Conservation (phyloP, 1,139 yeast genomes). For the Lodderomyces orthopsilosis region DNA sequence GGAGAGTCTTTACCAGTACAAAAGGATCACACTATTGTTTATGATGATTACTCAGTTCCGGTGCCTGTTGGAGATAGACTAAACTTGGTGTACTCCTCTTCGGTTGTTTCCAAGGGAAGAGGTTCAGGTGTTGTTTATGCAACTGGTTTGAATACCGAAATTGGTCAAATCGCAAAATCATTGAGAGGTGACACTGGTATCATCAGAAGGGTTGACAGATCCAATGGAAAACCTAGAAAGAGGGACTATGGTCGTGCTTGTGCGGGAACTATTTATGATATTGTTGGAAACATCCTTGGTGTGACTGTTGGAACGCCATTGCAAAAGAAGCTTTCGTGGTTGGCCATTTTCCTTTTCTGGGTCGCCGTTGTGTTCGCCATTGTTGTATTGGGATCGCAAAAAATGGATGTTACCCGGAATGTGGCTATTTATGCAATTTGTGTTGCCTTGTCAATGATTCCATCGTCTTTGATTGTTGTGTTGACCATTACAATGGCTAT, state of each 20-base stretch:
- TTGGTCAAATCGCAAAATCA: slow-evolving; percentile 76
- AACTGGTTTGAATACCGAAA: slow-evolving; percentile 72
- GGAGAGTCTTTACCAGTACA: slow-evolving; percentile 78
- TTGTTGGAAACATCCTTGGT: slow-evolving; percentile 70
- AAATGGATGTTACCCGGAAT: slow-evolving; percentile 60
- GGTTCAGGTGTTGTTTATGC: slow-evolving; percentile 65
- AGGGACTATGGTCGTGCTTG: slow-evolving; percentile 47
- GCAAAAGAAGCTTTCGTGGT: slow-evolving; percentile 62
- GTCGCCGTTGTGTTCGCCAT: slow-evolving; percentile 76
- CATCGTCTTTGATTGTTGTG: slow-evolving; percentile 77
- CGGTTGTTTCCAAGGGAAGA: slow-evolving; percentile 74
- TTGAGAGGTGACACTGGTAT: slow-evolving; percentile 28
- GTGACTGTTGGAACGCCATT: slow-evolving; percentile 76
- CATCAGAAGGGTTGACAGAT: slow-evolving; percentile 22
- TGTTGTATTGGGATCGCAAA: slow-evolving; percentile 77
- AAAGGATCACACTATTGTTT: slow-evolving; percentile 48
- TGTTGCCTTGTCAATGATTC: slow-evolving; percentile 81
- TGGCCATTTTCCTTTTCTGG: slow-evolving; percentile 66
- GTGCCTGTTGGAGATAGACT: slow-evolving; percentile 74
- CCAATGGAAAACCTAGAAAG: slow-evolving; percentile 21
- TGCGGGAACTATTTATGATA: slow-evolving; percentile 34
- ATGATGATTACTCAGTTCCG: slow-evolving; percentile 28
- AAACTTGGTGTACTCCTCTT: slow-evolving; percentile 71
- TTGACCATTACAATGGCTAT: slow-evolving; percentile 87
- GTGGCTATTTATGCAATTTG: slow-evolving; percentile 86